Evolutionary conservation across 164 flowering plant species (phyloP), one percentile per base, ranked within the genome.

Genomic region (Paratinospora sagittata): DNA sequence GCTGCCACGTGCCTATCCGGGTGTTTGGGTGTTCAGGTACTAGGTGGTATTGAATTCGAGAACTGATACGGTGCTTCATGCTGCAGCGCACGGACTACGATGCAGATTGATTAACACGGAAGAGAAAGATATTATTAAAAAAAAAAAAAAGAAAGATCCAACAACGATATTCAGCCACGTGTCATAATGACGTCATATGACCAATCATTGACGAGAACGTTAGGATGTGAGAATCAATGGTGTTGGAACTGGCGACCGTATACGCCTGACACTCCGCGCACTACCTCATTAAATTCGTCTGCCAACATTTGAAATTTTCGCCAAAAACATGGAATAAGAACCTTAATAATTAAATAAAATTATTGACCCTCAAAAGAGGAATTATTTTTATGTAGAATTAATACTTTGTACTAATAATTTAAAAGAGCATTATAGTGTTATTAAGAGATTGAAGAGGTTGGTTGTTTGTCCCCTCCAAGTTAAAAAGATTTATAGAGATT

Each of bases 1-100:
- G 34, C 64, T 61, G 64, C 64, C 64, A 61, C 64, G 64, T 61
- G 64, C 34, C 14, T 27, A 27, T 9, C 33, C 34, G 64, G 30
- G 30, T 24, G 27, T 61, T 24, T 61, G 27, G 64, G 17, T 61
- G 34, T 24, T 24, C 9, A 24, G 64, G 64, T 61, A 61, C 64
- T 61, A 24, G 64, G 33, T 61, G 34, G 64, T 61, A 61, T 61
- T 61, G 34, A 24, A 61, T 26, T n/a, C 17, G 30, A 61, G 30
- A 61, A 11, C 5, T 61, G 64, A 61, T 61, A 61, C 34, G 30
- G 64, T 61, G 34, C 36, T 26, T 61, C 34, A 26, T 5, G 6
- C 33, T 23, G 19, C 14, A 61, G 33, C 33, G 30, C 34, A 1
- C 33, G 64, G 13, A 24, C 33, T 61, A 61, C 64, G 60, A 52